Conservation (phyloP, 352 stramenopile species). For the Phytopythium aichiense region DNA sequence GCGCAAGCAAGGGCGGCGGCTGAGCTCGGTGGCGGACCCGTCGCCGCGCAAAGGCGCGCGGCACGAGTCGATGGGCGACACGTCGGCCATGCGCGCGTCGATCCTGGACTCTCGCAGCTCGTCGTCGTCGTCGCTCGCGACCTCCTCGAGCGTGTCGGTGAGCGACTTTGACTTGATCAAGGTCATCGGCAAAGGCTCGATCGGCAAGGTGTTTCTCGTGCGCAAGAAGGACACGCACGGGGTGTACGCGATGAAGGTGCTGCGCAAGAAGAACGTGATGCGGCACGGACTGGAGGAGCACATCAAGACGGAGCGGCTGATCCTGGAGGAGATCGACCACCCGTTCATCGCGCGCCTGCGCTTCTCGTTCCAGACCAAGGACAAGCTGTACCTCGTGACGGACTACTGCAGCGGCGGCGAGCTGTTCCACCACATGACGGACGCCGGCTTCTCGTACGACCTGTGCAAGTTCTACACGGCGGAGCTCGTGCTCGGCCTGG, state of each 20-base stretch:
- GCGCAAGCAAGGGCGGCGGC: constrained; percentile 45
- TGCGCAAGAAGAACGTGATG: constrained; percentile 95
- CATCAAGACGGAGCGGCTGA: constrained; percentile 96
- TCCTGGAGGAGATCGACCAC: constrained; percentile 96
- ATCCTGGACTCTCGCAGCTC: constrained; percentile 17
- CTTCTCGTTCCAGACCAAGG: constrained; percentile 96
- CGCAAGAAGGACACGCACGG: constrained; percentile 84
- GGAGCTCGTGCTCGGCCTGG: constrained; percentile 93
- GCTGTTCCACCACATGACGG: constrained; percentile 97
- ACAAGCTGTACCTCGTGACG: constrained; percentile 87
- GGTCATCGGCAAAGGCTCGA: constrained; percentile 78
- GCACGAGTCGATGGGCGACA: constrained; percentile 31
- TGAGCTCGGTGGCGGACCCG: constrained; percentile 22
- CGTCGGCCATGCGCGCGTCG: constrained; percentile 54
- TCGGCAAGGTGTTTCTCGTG: constrained; percentile 89
- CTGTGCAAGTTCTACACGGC: constrained; percentile 93
- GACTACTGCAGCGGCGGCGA: constrained; percentile 93
- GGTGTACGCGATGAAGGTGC: constrained; percentile 98
- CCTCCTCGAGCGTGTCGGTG: constrained; percentile 53
- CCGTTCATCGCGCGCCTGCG: constrained; percentile 98
- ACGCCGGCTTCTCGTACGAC: constrained; percentile 71
- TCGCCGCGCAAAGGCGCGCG: constrained; percentile 41
- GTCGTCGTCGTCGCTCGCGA: constrained; percentile 17
- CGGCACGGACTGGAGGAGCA: constrained; percentile 92
- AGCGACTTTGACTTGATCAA: constrained; percentile 85